Evolutionary conservation across 441 rosid genomes (phyloP).

Genomic region (Corymbia citriodora): DNA sequence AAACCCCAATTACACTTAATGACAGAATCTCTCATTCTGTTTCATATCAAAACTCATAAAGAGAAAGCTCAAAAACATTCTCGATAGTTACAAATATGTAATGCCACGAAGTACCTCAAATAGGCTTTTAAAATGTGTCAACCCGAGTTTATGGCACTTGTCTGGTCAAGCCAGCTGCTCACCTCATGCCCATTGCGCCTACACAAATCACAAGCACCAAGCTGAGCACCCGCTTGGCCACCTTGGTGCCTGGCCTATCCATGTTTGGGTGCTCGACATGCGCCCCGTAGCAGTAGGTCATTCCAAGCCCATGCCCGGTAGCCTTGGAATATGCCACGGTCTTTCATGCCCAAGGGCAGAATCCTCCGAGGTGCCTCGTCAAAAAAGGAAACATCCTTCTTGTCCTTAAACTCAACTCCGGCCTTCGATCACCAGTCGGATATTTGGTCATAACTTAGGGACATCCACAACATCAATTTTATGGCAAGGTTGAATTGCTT

Average conservation of each 20-base stretch:
- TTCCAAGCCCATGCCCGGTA: neutral
- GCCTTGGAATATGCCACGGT: neutral
- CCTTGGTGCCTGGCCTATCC: neutral
- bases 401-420: neutral
- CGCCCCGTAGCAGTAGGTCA: neutral
- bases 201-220: neutral
- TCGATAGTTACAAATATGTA: neutral
- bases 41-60: neutral
- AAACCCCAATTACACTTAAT: neutral
- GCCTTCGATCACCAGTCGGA: neutral
- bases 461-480: neutral
- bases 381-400: neutral
- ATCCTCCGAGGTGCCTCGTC: neutral
- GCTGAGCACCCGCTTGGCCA: neutral
- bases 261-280: neutral
- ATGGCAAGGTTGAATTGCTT: neutral
- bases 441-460: neutral
- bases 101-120: neutral
- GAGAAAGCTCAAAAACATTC: neutral
- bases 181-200: neutral
- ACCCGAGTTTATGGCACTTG: neutral
- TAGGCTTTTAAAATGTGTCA: neutral
- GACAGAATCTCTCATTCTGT: rapidly evolving
- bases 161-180: neutral
- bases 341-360: neutral